Evolutionary conservation across 805 yeast species (phyloP).

Genomic region (Yarrowia bubula): DNA sequence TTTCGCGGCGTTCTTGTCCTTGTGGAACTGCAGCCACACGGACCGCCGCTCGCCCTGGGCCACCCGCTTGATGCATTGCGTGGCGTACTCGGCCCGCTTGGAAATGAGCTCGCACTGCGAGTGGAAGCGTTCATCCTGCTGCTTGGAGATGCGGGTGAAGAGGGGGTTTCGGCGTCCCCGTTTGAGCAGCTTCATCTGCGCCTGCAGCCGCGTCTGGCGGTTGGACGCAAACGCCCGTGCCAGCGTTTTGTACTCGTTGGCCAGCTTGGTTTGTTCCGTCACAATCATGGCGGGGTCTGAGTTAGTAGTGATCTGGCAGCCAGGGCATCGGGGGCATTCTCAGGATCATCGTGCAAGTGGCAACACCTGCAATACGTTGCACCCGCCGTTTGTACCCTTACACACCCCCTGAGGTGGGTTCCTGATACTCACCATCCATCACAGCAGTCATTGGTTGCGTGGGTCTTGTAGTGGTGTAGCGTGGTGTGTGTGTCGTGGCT

Average conservation of each 20-base stretch:
- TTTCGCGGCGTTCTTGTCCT: slow-evolving; percentile 34
- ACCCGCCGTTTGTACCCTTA: no score
- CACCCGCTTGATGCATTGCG: slow-evolving; percentile 29
- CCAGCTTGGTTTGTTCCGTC: slow-evolving; percentile 32
- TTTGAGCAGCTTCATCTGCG: slow-evolving; percentile 29
- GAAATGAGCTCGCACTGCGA: slow-evolving; percentile 22
- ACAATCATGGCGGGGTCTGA: slow-evolving; percentile 29
- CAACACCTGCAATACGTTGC: no score
- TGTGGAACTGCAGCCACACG: slow-evolving; percentile 38
- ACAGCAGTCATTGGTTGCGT: slow-evolving; percentile 12
- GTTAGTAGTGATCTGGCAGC: no score
- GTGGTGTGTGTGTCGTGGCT: not conserved
- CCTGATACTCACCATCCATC: slow-evolving; percentile 17
- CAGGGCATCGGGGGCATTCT: no score
- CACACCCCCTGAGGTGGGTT: not conserved
- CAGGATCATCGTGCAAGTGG: no score
- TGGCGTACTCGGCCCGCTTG: slow-evolving; percentile 32
- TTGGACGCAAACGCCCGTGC: slow-evolving; percentile 32
- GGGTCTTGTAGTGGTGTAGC: not conserved
- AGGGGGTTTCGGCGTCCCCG: slow-evolving; percentile 29
- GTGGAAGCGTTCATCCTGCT: slow-evolving; percentile 29
- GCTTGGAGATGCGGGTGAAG: slow-evolving; percentile 30
- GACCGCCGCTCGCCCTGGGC: slow-evolving; percentile 33
- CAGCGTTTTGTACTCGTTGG: slow-evolving; percentile 31
- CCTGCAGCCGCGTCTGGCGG: slow-evolving; percentile 31